phyloP scores from a whole-genome alignment of 805 yeast species.

The Starmerella sp. region DNA sequence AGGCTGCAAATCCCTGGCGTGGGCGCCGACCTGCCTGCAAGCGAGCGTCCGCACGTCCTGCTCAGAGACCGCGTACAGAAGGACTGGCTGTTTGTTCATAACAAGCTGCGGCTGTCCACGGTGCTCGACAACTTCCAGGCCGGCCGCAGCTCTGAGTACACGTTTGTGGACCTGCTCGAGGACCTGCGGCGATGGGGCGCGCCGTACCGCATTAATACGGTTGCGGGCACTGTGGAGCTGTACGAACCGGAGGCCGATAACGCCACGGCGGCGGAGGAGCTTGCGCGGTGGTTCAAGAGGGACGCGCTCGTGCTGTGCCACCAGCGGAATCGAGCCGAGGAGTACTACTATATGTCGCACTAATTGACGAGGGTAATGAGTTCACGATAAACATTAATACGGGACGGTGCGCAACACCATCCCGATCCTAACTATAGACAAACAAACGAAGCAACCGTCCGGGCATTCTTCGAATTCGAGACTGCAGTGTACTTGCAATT shows the following conservation, averaged over 20 bases:
- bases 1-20: background rate
- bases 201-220: constrained; percentile 12
- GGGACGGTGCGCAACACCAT: too few relatives aligned
- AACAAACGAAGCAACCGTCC: too few relatives aligned
- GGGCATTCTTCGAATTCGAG: too few relatives aligned
- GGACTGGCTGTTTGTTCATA: constrained; percentile 10
- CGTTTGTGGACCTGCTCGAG: constrained; percentile 1
- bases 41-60: background rate
- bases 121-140: constrained; percentile 1
- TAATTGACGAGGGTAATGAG: too few relatives aligned
- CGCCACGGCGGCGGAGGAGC: background rate
- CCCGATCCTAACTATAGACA: too few relatives aligned
- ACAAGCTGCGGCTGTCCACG: background rate
- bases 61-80: background rate
- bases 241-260: background rate
- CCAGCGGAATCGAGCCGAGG: background rate
- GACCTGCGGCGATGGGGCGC: constrained; percentile 11
- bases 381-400: too few relatives aligned
- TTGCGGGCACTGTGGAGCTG: background rate
- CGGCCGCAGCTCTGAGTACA: background rate
- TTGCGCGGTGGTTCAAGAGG: constrained; percentile 5
- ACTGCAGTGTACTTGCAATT: too few relatives aligned
- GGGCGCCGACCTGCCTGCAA: background rate
- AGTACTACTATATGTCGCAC: background rate
- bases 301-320: constrained; percentile 12